Evolutionary conservation across 208 protist genomes (phyloP).

Genomic region (Leishmania braziliensis): DNA sequence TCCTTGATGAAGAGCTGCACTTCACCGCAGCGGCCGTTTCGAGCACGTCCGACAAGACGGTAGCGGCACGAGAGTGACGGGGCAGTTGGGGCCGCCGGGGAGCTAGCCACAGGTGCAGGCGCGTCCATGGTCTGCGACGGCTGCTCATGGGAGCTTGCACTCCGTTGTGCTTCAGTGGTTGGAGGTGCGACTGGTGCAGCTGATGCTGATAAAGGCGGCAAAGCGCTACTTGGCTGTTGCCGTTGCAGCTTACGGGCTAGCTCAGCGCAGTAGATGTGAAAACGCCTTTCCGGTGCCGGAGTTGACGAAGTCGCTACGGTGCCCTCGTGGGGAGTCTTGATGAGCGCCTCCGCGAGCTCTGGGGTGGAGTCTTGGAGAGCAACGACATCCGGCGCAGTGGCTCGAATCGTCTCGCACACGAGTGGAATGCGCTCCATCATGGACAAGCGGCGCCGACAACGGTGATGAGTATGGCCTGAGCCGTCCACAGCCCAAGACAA

Average conservation of each 20-base stretch:
- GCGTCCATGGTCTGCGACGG: background rate
- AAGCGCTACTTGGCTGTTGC: background rate
- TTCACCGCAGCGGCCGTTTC: constrained; percentile 77
- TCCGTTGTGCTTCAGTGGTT: background rate
- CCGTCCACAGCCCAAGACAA: constrained; percentile 83
- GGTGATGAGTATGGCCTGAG: constrained; percentile 45
- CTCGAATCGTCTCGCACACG: constrained; percentile 50
- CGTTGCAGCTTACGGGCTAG: constrained; percentile 13
- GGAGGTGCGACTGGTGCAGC: background rate
- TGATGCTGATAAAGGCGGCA: background rate
- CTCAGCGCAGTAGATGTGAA: constrained; percentile 9
- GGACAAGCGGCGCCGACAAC: constrained; percentile 55
- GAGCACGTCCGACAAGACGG: constrained; percentile 50
- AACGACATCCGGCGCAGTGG: constrained; percentile 66
- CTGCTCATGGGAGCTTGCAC: background rate
- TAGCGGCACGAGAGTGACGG: constrained; percentile 30
- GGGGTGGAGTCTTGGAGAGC: constrained; percentile 76
- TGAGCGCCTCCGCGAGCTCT: constrained; percentile 50
- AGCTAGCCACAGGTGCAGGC: background rate
- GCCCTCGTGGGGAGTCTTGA: background rate
- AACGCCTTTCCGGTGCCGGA: background rate
- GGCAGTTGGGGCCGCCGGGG: background rate
- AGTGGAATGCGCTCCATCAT: constrained; percentile 52
- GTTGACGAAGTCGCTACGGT: constrained; percentile 10
- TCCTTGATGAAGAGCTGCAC: constrained; percentile 64